Base-by-base conservation (phyloP, 1,284 basidiomycete species). In the Cutaneotrichosporon dermatis region DNA sequence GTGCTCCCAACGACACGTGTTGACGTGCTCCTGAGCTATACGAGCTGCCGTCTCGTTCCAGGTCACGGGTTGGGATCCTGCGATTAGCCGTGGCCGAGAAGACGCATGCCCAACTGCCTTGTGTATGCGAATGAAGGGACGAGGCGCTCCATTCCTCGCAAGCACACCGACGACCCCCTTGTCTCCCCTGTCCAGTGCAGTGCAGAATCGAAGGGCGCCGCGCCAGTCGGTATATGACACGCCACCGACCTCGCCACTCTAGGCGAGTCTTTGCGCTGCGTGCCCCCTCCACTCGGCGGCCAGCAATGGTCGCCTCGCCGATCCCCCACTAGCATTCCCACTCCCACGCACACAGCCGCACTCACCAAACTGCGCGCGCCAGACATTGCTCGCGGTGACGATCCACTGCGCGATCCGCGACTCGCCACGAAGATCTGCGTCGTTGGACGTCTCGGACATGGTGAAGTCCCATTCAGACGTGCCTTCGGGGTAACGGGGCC, bases 1-100 rank as follows among this genome's bases (percentile, higher is more conserved):
- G 36, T 63, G 62, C 50, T 60, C 62, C 62, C 62, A 63, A 2
- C 16, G 41, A 15, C 62, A 63, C 1, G 62, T 58, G 13, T 58
- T 41, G 15, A 51, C 54, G 51, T 63, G 62, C 6, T 39, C 34
- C 36, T 58, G 45, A 12, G 62, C 58, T 4, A 53, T 40, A 12
- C 58, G 55, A 12, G 62, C 62, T 3, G 44, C 50, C 3, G 55
- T 58, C 45, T 63, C 58, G 42, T 60, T 60, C 62, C 62, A 63
- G 9, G 54, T 55, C 13, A 58, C 56, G 0, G 53, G 50, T 10
- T 48, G 56, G 2, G 55, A 58, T 16, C 56, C 61, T 62, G 37
- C 3, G 2, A 55, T 61, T 9, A 61, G 40, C n/a, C 2, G 4
- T 25, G 35, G 25, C 12, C 25, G 25, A 25, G 25, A 25, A 25